phyloP scores from a whole-genome alignment of 495 filamentous ascomycete genomes.

The Annulohypoxylon bovei region DNA sequence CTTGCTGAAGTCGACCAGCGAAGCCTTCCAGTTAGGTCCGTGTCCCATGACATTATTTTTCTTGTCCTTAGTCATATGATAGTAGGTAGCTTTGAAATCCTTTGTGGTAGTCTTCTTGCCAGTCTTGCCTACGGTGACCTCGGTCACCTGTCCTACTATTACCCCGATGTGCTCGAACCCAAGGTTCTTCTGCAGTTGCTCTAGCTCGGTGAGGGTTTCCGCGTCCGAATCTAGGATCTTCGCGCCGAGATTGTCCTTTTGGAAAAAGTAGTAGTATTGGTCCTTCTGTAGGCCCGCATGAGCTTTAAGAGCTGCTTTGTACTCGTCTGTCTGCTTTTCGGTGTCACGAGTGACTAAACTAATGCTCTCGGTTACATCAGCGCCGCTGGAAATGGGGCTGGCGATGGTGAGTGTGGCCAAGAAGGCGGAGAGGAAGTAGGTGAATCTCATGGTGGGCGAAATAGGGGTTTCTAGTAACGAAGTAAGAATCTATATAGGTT shows the following conservation, averaged over 20 bases:
- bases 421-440: slow-evolving; percentile 26
- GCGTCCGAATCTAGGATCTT: neutral
- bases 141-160: slow-evolving; percentile 37
- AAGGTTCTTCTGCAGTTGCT: slow-evolving; percentile 20
- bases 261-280: slow-evolving; percentile 33
- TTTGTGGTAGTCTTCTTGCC: slow-evolving; percentile 29
- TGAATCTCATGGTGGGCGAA: slow-evolving; percentile 26
- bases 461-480: neutral
- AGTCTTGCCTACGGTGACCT: slow-evolving; percentile 12
- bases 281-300: slow-evolving; percentile 9
- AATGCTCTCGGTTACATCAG: neutral
- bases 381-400: slow-evolving; percentile 21
- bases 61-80: slow-evolving; percentile 32
- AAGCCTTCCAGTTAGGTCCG: neutral
- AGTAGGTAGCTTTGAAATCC: slow-evolving; percentile 23
- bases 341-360: neutral
- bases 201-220: slow-evolving; percentile 20
- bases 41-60: neutral
- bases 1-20: neutral
- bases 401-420: slow-evolving; percentile 32
- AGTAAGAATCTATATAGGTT: neutral
- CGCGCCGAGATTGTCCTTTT: neutral
- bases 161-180: slow-evolving; percentile 40
- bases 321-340: slow-evolving; percentile 7
- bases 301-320: slow-evolving; percentile 2